Percentiles rank a stretch among this genome's conserved stretches.
phyloP scores from a whole-genome alignment of 2,329 filamentous ascomycete genomes.

The Fusarium equiseti region DNA sequence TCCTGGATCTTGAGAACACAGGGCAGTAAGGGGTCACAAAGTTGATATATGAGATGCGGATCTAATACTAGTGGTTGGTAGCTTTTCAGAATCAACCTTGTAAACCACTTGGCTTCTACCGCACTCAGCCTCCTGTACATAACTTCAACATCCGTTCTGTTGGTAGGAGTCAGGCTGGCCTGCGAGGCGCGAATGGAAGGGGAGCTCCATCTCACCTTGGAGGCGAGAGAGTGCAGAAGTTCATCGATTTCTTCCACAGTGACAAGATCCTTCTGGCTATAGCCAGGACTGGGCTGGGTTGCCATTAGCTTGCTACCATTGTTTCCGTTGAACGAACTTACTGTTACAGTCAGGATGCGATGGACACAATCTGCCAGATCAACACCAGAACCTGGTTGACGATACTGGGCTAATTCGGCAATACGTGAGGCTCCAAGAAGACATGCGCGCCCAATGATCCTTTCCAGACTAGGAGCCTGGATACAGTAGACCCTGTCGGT shows the following conservation, averaged over 20 bases:
- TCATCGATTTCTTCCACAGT: slow-evolving; percentile 80
- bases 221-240: slow-evolving; percentile 74
- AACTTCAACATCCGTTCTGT: slow-evolving; percentile 61
- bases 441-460: slow-evolving; percentile 76
- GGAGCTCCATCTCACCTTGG: slow-evolving; percentile 77
- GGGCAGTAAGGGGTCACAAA: slow-evolving; percentile 77
- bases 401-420: slow-evolving; percentile 73
- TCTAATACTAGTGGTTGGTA: slow-evolving; percentile 77
- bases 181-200: slow-evolving; percentile 64
- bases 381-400: slow-evolving; percentile 63
- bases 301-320: neutral
- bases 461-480: slow-evolving; percentile 70
- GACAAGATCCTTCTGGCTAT: slow-evolving; percentile 56
- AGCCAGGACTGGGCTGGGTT: slow-evolving; percentile 59
- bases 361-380: slow-evolving; percentile 82
- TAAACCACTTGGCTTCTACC: slow-evolving; percentile 87
- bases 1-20: slow-evolving; percentile 77
- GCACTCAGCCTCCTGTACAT: slow-evolving; percentile 73
- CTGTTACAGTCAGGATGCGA: slow-evolving; percentile 71
- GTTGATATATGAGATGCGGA: slow-evolving; percentile 63
- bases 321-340: slow-evolving; percentile 48
- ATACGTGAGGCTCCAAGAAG: slow-evolving; percentile 72
- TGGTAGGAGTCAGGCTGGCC: slow-evolving; percentile 42
- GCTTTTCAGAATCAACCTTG: slow-evolving; percentile 81
- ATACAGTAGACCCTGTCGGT: slow-evolving; percentile 83